Conservation (phyloP, 306 rosid species). For the Malus sieversii region DNA sequence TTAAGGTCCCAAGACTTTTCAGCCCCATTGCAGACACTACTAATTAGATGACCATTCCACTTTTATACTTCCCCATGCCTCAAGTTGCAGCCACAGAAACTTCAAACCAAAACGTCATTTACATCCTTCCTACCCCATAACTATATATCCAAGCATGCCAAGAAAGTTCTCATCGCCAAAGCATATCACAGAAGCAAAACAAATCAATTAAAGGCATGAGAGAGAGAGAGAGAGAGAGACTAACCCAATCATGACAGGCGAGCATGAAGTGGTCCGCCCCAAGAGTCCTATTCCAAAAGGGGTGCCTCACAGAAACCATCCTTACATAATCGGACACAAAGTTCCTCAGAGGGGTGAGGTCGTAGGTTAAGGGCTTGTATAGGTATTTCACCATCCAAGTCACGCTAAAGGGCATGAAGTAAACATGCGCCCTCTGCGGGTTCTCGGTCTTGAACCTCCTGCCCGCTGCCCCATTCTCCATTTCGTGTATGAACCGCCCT, state of each 20-base stretch:
- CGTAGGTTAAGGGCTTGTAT: conserved; percentile 32
- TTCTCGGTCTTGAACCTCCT: conserved; percentile 46
- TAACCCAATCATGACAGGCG: conserved; percentile 90
- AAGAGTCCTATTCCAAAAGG: conserved; percentile 74
- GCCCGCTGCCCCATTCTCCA: conserved; percentile 42
- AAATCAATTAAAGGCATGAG: neutral
- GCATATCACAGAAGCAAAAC: neutral
- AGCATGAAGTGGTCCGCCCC: conserved; percentile 96
- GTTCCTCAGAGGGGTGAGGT: conserved; percentile 37
- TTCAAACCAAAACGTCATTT: neutral
- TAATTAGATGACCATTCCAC: neutral
- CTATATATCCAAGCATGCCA: conserved; percentile 10
- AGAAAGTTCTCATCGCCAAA: conserved; percentile 14
- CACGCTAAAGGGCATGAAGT: conserved; percentile 79
- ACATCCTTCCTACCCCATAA: neutral
- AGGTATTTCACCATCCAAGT: conserved; percentile 88
- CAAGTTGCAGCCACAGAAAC: neutral
- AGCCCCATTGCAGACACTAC: conserved; percentile 31
- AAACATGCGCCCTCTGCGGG: conserved; percentile 53
- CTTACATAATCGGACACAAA: conserved; percentile 67
- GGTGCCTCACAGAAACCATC: conserved; percentile 45
- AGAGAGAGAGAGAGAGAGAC: neutral
- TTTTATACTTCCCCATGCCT: neutral
- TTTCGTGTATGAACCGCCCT: conserved; percentile 80
- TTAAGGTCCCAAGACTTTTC: neutral